These are phyloP conservation scores for Phytophthora citrophthora DNA, from an alignment of 352 stramenopile species.

Conservation along the genomic window DNA sequence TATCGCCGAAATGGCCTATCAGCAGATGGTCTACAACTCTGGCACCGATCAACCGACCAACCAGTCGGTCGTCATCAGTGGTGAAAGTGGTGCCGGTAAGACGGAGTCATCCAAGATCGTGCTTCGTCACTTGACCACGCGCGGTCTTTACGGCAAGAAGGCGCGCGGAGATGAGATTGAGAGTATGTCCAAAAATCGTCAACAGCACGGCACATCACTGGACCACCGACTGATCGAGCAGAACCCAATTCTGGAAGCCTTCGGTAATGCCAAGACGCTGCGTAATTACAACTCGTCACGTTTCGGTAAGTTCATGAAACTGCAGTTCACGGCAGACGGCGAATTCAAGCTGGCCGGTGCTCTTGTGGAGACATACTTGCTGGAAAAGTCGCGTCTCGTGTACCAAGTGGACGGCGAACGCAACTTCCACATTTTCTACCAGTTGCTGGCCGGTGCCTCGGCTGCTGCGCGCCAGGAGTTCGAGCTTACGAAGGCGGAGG, in stretches of 20 bases:
- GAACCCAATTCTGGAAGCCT: slow-evolving; percentile 95
- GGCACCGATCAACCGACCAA: slow-evolving; percentile 87
- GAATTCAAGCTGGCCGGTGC: slow-evolving; percentile 87
- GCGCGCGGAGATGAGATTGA: slow-evolving; percentile 80
- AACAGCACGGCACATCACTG: slow-evolving; percentile 68
- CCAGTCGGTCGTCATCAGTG: slow-evolving; percentile 88
- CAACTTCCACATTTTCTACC: slow-evolving; percentile 97
- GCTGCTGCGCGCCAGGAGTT: slow-evolving; percentile 59
- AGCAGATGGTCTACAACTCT: slow-evolving; percentile 92
- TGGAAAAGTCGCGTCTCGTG: slow-evolving; percentile 89
- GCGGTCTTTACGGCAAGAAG: slow-evolving; percentile 88
- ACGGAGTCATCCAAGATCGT: slow-evolving; percentile 93
- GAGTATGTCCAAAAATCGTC: slow-evolving; percentile 48
- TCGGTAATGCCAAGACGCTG: slow-evolving; percentile 96
- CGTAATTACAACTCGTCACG: slow-evolving; percentile 95
- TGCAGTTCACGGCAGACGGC: slow-evolving; percentile 92
- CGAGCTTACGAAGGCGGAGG: slow-evolving; percentile 74
- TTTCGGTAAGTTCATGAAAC: slow-evolving; percentile 97
- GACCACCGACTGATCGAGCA: slow-evolving; percentile 88
- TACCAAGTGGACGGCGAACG: slow-evolving; percentile 92
- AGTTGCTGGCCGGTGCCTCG: slow-evolving; percentile 82
- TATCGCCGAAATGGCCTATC: slow-evolving; percentile 91
- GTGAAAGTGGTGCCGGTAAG: slow-evolving; percentile 89
- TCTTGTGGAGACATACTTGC: slow-evolving; percentile 89
- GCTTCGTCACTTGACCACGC: slow-evolving; percentile 87